phyloP scores from a whole-genome alignment of 2,329 filamentous ascomycete species.

The Verticillium tricorpus region DNA sequence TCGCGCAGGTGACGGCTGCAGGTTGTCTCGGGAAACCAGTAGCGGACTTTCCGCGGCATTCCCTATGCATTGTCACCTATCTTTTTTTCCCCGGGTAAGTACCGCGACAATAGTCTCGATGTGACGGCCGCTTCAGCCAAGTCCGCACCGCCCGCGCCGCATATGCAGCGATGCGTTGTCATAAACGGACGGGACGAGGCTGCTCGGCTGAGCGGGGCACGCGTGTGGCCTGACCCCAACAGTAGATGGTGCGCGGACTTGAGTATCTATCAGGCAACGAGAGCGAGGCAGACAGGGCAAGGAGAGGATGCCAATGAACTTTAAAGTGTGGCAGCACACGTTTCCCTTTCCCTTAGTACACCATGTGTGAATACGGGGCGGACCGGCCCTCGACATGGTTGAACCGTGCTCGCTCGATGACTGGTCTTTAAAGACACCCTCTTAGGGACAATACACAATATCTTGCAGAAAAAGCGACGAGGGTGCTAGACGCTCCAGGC shows the following conservation, averaged over 20 bases:
- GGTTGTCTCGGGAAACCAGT: background rate
- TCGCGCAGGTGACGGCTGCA: background rate
- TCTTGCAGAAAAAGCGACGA: no score
- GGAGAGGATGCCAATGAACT: background rate
- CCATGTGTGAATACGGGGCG: background rate
- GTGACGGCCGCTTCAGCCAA: background rate
- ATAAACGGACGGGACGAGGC: background rate
- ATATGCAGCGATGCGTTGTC: background rate
- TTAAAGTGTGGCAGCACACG: background rate
- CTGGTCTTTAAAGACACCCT: no score
- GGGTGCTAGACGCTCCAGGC: background rate
- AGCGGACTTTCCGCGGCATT: background rate
- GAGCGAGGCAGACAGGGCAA: background rate
- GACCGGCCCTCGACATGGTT: background rate
- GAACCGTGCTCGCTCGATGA: background rate
- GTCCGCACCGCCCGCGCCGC: background rate
- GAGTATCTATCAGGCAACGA: background rate
- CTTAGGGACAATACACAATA: no score
- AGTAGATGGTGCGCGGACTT: background rate
- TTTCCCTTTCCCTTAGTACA: background rate
- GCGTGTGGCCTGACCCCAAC: background rate
- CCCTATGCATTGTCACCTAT: background rate
- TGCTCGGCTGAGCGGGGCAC: background rate
- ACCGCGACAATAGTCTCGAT: background rate
- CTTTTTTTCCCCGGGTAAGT: background rate